phyloP scores from a whole-genome alignment of 1,139 yeast genomes.

The Candida smagusa region DNA sequence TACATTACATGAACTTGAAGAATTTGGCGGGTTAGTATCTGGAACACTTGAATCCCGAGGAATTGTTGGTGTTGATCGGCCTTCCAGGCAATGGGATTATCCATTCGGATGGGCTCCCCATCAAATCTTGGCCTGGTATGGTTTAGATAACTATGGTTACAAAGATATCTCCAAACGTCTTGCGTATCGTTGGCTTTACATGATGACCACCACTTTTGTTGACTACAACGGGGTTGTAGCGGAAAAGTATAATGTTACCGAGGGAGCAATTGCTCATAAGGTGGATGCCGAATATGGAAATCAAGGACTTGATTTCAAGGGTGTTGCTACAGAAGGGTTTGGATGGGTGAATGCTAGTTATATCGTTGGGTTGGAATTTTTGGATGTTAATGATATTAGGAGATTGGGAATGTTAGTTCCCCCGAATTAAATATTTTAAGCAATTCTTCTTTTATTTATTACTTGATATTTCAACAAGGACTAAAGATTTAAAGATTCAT shows the following conservation, averaged over 20 bases:
- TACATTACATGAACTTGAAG: constrained; percentile 73
- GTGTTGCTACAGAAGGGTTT: constrained; percentile 94
- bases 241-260: constrained; percentile 90
- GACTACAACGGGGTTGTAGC: constrained; percentile 95
- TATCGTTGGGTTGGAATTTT: constrained; percentile 66
- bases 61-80: constrained; percentile 61
- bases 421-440: constrained; percentile 42
- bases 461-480: too few relatives aligned
- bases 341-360: constrained; percentile 97
- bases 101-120: constrained; percentile 99
- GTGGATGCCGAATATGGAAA: constrained; percentile 97
- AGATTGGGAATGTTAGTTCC: constrained; percentile 83
- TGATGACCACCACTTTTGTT: constrained; percentile 90
- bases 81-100: constrained; percentile 96
- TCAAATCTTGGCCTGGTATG: constrained; percentile 92
- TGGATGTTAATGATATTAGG: constrained; percentile 67
- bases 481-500: too few relatives aligned
- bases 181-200: constrained; percentile 81
- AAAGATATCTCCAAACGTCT: constrained; percentile 64
- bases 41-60: constrained; percentile 83
- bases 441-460: neutral
- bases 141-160: constrained; percentile 72
- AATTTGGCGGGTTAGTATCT: constrained; percentile 83
- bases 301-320: constrained; percentile 89
- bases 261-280: constrained; percentile 79